Conservation (phyloP, 164 flowering plant genomes). For the Nelumbo lutea region DNA sequence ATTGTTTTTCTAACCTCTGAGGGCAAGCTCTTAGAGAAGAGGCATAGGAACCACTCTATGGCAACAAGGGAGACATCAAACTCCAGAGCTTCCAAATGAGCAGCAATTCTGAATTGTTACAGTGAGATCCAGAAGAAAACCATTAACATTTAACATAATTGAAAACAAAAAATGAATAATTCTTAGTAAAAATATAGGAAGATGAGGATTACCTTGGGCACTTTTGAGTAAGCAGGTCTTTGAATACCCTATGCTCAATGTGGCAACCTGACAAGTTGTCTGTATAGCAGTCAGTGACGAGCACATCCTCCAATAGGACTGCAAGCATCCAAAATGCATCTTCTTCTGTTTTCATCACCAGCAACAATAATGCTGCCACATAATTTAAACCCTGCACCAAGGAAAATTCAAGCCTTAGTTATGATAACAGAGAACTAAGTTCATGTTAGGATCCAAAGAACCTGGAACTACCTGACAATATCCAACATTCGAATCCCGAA, state of each 20-base stretch:
- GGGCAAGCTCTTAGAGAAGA: constrained; percentile 94
- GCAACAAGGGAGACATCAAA: constrained; percentile 95
- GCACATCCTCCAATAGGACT: constrained; percentile 80
- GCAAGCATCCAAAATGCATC: constrained; percentile 98
- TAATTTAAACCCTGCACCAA: constrained; percentile 81
- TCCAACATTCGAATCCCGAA: constrained; percentile 94
- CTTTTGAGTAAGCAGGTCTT: constrained; percentile 69
- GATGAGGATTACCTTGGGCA: constrained; percentile 59
- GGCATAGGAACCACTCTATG: constrained; percentile 96
- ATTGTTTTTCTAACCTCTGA: constrained; percentile 62
- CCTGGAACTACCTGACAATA: constrained; percentile 73
- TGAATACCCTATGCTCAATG: constrained; percentile 89
- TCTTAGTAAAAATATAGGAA: not conserved
- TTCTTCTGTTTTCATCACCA: constrained; percentile 98
- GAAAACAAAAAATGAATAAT: not conserved
- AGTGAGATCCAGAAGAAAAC: not conserved
- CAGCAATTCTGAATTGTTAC: constrained; percentile 57
- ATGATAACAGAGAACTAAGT: not conserved
- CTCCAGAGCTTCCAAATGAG: constrained; percentile 77
- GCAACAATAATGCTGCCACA: constrained; percentile 87
- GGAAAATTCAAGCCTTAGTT: constrained; percentile 1
- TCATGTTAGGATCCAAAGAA: not conserved
- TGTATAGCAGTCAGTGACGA: constrained; percentile 89
- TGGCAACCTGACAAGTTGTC: constrained; percentile 92
- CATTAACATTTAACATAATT: not conserved